These are phyloP conservation scores for Diaporthe sp. DNA, from an alignment of 2,329 filamentous ascomycete species.

Conservation along the genomic window DNA sequence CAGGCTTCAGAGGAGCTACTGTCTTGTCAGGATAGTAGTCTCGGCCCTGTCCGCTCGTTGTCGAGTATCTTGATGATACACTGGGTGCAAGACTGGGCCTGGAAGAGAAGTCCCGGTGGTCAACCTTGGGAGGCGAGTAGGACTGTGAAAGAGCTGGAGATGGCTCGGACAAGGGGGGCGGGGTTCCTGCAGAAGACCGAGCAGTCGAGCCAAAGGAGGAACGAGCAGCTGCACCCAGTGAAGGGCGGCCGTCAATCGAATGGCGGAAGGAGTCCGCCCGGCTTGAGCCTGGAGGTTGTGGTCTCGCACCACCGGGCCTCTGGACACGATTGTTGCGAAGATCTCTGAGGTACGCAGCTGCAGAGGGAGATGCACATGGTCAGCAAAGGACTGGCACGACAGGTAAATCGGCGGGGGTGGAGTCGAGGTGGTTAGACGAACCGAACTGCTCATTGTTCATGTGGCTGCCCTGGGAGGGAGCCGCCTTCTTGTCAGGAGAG, in stretches of 20 bases:
- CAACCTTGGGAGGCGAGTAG: slow-evolving; percentile 39
- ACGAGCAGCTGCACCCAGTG: slow-evolving; percentile 47
- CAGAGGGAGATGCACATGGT: slow-evolving; percentile 38
- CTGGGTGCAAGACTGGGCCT: slow-evolving; percentile 61
- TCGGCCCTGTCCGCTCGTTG: slow-evolving; percentile 56
- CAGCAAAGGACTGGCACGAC: slow-evolving; percentile 33
- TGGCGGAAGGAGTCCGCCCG: slow-evolving; percentile 50
- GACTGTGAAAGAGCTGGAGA: slow-evolving; percentile 38
- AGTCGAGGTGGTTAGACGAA: slow-evolving; percentile 51
- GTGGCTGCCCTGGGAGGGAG: slow-evolving; percentile 72
- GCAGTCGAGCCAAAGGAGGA: slow-evolving; percentile 50
- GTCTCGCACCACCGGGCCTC: slow-evolving; percentile 79
- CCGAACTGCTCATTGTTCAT: slow-evolving; percentile 78
- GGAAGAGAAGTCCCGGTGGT: slow-evolving; percentile 41
- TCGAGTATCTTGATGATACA: slow-evolving; percentile 64
- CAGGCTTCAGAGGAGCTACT: slow-evolving; percentile 63
- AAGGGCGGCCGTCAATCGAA: slow-evolving; percentile 47
- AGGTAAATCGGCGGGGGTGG: slow-evolving; percentile 11
- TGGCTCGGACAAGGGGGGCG: slow-evolving; percentile 43
- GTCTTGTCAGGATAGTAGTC: slow-evolving; percentile 65
- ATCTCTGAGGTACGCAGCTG: slow-evolving; percentile 78
- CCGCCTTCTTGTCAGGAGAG: slow-evolving; percentile 60
- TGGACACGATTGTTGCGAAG: slow-evolving; percentile 76
- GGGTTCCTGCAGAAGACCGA: slow-evolving; percentile 45
- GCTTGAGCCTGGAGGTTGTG: slow-evolving; percentile 58